These are phyloP conservation scores for Neonectria coccinea DNA, from an alignment of 2,329 filamentous ascomycete species.

Conservation along the genomic window DNA sequence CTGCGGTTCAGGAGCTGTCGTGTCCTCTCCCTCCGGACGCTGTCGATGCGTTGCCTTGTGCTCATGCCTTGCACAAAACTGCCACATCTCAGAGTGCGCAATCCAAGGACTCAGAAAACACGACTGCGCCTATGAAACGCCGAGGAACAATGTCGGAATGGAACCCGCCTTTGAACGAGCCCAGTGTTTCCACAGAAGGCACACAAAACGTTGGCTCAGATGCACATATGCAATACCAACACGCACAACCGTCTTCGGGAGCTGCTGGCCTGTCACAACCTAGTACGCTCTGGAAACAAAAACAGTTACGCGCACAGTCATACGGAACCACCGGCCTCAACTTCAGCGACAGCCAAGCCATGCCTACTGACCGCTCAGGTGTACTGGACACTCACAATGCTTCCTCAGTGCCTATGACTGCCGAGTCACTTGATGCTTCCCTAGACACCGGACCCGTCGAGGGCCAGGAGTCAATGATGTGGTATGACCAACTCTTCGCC, in stretches of 20 bases:
- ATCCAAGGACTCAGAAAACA: slow-evolving; percentile 3
- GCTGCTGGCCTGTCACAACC: background rate
- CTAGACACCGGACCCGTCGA: slow-evolving; percentile 38
- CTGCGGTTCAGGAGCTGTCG: slow-evolving; percentile 44
- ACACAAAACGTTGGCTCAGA: background rate
- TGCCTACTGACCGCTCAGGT: background rate
- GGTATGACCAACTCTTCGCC: slow-evolving; percentile 51
- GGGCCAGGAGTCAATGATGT: slow-evolving; percentile 51
- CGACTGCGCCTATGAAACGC: slow-evolving; percentile 16
- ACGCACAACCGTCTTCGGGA: background rate
- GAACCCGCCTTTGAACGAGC: background rate
- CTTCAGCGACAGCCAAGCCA: background rate
- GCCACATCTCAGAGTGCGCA: slow-evolving; percentile 1
- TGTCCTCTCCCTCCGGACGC: slow-evolving; percentile 31
- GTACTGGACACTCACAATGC: slow-evolving; percentile 1
- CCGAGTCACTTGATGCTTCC: slow-evolving; percentile 4
- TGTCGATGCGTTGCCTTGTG: slow-evolving; percentile 1
- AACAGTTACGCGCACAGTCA: background rate
- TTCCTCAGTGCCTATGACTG: background rate
- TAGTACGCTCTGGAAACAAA: background rate
- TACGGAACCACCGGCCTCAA: background rate
- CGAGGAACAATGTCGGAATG: slow-evolving; percentile 5
- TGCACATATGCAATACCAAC: background rate
- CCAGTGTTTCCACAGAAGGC: background rate
- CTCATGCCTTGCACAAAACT: background rate